A percentile compares a stretch with the other conserved stretches of the same genome.
Conservation (phyloP, 306 rosid genomes). For the Begonia loranthoides region DNA sequence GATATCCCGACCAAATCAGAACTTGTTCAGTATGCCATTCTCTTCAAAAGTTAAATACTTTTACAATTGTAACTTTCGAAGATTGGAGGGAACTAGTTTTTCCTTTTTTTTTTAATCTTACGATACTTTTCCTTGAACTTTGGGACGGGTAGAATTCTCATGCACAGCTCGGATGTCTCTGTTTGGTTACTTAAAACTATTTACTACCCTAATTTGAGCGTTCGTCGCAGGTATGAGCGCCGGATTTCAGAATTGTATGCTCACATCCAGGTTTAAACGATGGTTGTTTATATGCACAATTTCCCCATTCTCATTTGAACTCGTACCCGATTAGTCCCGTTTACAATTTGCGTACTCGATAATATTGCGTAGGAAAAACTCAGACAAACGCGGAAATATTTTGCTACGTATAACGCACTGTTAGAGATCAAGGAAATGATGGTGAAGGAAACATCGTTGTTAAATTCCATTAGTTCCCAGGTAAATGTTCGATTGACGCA, state of each 20-base stretch:
- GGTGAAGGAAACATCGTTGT: conserved; percentile 74
- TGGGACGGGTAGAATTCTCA: too few relatives aligned
- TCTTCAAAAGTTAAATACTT: background rate
- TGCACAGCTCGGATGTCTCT: too few relatives aligned
- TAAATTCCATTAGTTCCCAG: conserved; percentile 86
- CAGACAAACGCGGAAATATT: conserved; percentile 64
- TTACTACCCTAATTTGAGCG: conserved; percentile 6
- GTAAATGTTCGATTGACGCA: conserved; percentile 20
- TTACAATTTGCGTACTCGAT: conserved; percentile 7
- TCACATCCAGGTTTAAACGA: conserved; percentile 51
- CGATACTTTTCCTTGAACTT: conserved; percentile 3
- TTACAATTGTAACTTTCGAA: too few relatives aligned
- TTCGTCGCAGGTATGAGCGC: conserved; percentile 49
- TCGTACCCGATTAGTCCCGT: background rate
- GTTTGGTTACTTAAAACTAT: too few relatives aligned
- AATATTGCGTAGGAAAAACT: conserved; percentile 47
- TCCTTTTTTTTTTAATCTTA: background rate
- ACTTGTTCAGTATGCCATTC: conserved; percentile 58
- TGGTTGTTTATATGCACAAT: conserved; percentile 3
- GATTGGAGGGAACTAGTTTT: background rate
- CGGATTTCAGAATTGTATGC: conserved; percentile 62
- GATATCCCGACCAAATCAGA: conserved; percentile 70
- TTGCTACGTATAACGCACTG: conserved; percentile 78
- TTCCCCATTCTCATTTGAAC: conserved; percentile 1
- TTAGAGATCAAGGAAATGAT: conserved; percentile 87